Evolutionary conservation across 495 filamentous ascomycete genomes (phyloP), one percentile per base, ranked within the genome.

Genomic region (Platismatia glauca): DNA sequence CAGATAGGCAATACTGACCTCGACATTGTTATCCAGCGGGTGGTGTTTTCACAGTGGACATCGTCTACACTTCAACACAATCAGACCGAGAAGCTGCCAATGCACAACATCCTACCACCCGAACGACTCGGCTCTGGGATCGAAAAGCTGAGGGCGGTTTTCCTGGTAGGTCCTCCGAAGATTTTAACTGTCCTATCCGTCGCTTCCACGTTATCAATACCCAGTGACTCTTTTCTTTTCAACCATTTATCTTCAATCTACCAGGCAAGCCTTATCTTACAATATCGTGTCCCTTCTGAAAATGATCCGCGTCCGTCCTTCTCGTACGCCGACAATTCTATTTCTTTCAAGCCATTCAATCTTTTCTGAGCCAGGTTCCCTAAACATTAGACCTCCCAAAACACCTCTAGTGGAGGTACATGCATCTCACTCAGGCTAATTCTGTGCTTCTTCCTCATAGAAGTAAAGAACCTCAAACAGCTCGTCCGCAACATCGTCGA

Each of bases 401-500:
- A 50, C 24, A 3, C 4, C 18, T 11, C 24, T 2, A 24, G 7
- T 29, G 12, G 12, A 5, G 24, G 3, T 29, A 29, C 4, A 29
- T 12, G 16, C 6, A 52, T 16, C 43, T 61, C 24, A 38, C 16
- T 18, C 16, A 11, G 31, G 37, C 46, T 58, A 56, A 50, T 16
- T 53, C 4, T 57, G 55, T 61, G 11, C 22, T 61, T 34, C 64
- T 69, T 33, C 44, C 24, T 29, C 57, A 15, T 56, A 87, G 89
- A 95, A 72, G 88, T 88, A 15, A 94, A 95, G 72, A 80, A 88
- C 62, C 83, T 97, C n/a, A 97, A 98, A 74, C 81, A 88, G 24
- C 79, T 85, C n/a, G 86, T 98, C 8, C 77, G 94, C 53, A 87
- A 97, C 78, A 78, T 89, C 43, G 86, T 97, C 65, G 83, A 91